Evolutionary conservation across 257 asterid species (phyloP).

Genomic region (Capsicum rhomboideum): DNA sequence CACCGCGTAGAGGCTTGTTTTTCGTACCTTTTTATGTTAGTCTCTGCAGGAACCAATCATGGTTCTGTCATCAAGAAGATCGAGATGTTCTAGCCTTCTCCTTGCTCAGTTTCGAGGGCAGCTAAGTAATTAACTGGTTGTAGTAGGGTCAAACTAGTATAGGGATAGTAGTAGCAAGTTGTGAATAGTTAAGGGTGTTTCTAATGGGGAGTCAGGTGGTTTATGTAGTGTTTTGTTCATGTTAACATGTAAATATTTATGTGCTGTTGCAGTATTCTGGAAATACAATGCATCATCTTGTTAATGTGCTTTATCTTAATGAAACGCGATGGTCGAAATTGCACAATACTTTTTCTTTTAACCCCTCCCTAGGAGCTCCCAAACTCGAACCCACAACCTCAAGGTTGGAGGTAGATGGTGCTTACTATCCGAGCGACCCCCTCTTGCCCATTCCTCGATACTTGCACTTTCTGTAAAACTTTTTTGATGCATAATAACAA

Average conservation of each 20-base stretch:
- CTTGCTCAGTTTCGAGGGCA: slow-evolving; percentile 18
- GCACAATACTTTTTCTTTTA: neutral
- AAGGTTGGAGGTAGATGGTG: too few species aligned
- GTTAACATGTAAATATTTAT: slow-evolving; percentile 26
- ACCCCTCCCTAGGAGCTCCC: too few species aligned
- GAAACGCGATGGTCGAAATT: neutral
- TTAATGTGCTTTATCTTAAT: neutral
- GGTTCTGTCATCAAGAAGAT: neutral
- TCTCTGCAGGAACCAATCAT: neutral
- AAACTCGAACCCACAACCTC: too few species aligned
- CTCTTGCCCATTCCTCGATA: neutral
- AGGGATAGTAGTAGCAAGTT: slow-evolving; percentile 18
- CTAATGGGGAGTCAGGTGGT: slow-evolving; percentile 14
- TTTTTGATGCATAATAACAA: neutral
- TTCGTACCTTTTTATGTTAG: neutral
- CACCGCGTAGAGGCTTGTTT: neutral
- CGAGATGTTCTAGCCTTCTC: slow-evolving; percentile 5
- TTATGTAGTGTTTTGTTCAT: slow-evolving; percentile 1
- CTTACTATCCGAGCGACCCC: too few species aligned
- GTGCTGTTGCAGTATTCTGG: slow-evolving; percentile 1
- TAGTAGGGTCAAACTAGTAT: slow-evolving; percentile 9
- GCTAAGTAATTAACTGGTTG: slow-evolving; percentile 11
- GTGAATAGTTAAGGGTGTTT: slow-evolving; percentile 32
- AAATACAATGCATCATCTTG: neutral
- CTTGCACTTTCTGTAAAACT: neutral